phyloP scores from a whole-genome alignment of 2,329 filamentous ascomycete genomes.

The Aspergillus terreus region DNA sequence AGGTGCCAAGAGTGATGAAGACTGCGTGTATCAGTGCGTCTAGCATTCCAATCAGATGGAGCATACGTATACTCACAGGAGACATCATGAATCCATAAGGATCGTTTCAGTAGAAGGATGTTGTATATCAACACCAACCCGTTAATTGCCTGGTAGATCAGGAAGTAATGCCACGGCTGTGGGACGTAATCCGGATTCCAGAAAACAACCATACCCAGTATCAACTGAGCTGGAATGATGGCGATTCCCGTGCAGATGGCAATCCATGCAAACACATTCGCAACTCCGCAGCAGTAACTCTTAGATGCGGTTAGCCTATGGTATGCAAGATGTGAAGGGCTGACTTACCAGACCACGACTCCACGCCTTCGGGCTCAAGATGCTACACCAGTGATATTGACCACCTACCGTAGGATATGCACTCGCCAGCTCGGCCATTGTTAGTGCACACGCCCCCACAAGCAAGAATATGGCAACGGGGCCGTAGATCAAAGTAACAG shows the following conservation, averaged over 20 bases:
- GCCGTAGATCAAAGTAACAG: constrained; percentile 17
- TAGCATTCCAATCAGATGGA: no score
- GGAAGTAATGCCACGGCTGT: constrained; percentile 19
- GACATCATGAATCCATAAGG: constrained; percentile 14
- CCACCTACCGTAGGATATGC: constrained; percentile 39
- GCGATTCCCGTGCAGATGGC: constrained; percentile 18
- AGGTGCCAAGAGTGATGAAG: not conserved
- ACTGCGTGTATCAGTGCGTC: not conserved
- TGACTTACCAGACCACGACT: constrained; percentile 14
- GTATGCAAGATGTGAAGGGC: constrained; percentile 12
- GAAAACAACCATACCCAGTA: constrained; percentile 13
- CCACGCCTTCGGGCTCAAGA: constrained; percentile 15
- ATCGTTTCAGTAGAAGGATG: constrained; percentile 11
- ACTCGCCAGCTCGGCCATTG: constrained; percentile 35
- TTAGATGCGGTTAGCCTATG: constrained; percentile 28
- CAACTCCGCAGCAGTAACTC: constrained; percentile 23
- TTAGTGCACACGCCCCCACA: constrained; percentile 17
- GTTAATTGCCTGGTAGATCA: constrained; percentile 22
- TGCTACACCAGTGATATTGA: constrained; percentile 38
- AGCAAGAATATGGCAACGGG: not conserved
- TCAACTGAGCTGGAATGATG: constrained; percentile 20
- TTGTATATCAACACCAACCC: constrained; percentile 17
- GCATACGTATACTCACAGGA: constrained; percentile 12
- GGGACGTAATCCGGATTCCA: constrained; percentile 14
- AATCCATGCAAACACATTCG: constrained; percentile 24